Conservation (phyloP, 2,329 filamentous ascomycete genomes). For the Pestalotiopsis sp. region DNA sequence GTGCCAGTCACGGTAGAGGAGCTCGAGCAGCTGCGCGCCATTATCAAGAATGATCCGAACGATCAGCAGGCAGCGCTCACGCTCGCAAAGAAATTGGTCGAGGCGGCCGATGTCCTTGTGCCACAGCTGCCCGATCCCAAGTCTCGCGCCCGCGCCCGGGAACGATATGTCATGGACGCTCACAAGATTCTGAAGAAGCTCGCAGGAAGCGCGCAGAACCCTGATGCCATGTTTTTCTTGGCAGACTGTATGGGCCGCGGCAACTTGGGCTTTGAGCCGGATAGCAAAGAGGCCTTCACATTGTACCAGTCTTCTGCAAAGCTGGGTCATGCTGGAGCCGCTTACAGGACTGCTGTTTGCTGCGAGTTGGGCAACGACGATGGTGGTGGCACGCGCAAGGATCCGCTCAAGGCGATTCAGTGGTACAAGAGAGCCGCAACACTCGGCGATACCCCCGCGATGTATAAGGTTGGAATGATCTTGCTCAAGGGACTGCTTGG, state of each 20-base stretch:
- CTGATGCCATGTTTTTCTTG: conserved; percentile 90
- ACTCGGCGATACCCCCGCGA: conserved; percentile 86
- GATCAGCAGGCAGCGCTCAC: conserved; percentile 73
- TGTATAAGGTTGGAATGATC: conserved; percentile 99
- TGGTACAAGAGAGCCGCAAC: conserved; percentile 96
- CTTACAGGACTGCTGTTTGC: conserved; percentile 94
- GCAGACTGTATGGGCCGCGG: conserved; percentile 89
- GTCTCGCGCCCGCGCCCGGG: conserved; percentile 73
- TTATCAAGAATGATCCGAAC: conserved; percentile 69
- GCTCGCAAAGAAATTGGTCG: conserved; percentile 81
- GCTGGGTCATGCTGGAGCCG: conserved; percentile 79
- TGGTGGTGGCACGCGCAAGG: conserved; percentile 87
- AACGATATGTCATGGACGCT: conserved; percentile 83
- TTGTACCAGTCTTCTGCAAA: conserved; percentile 95
- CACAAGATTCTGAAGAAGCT: conserved; percentile 93
- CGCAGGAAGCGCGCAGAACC: conserved; percentile 64
- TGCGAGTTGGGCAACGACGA: conserved; percentile 96
- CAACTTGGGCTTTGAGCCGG: conserved; percentile 74
- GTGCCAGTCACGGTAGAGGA: conserved; percentile 76
- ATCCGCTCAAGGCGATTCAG: conserved; percentile 92
- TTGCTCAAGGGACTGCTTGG: conserved; percentile 91
- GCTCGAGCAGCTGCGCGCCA: conserved; percentile 72
- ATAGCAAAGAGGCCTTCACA: conserved; percentile 90
- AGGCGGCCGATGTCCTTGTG: conserved; percentile 79
- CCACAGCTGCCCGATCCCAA: conserved; percentile 67